These are phyloP conservation scores for Pezicula carpinea DNA, from an alignment of 2,329 filamentous ascomycete species.

Conservation along the genomic window DNA sequence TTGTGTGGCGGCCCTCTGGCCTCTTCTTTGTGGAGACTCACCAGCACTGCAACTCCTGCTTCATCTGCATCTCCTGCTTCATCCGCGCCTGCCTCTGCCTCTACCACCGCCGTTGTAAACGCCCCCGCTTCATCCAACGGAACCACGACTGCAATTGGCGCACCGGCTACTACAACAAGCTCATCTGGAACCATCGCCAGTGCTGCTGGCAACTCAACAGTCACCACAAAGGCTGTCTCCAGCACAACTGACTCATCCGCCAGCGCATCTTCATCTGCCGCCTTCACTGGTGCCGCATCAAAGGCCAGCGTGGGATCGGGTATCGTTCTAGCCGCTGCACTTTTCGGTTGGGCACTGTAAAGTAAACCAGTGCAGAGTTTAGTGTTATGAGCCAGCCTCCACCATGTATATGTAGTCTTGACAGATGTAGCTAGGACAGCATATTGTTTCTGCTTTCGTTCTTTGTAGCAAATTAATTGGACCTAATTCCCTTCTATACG, in stretches of 20 bases:
- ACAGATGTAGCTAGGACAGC: too few relatives aligned
- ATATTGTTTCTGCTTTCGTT: too few relatives aligned
- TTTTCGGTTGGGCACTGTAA: not conserved
- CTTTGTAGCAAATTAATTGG: too few relatives aligned
- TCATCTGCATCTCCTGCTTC: not conserved
- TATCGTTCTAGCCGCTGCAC: not conserved
- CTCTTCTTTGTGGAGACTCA: not conserved
- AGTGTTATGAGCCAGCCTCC: too few relatives aligned
- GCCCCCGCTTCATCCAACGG: not conserved
- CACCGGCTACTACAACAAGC: too few relatives aligned
- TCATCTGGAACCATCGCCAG: too few relatives aligned
- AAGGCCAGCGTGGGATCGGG: not conserved
- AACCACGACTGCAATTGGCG: not conserved
- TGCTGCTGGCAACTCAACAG: too few relatives aligned
- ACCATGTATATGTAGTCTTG: too few relatives aligned
- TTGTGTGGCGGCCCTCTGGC: slow-evolving; percentile 8
- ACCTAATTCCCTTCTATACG: too few relatives aligned
- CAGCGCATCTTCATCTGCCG: too few relatives aligned
- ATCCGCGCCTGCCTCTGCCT: not conserved
- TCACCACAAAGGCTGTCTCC: too few relatives aligned
- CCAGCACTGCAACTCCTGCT: not conserved
- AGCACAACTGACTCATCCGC: too few relatives aligned
- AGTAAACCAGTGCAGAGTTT: not conserved
- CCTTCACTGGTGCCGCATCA: not conserved
- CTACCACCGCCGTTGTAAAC: not conserved